Evolutionary conservation across 129 eudicot genomes (phyloP).

Genomic region (Flaveria bidentis): DNA sequence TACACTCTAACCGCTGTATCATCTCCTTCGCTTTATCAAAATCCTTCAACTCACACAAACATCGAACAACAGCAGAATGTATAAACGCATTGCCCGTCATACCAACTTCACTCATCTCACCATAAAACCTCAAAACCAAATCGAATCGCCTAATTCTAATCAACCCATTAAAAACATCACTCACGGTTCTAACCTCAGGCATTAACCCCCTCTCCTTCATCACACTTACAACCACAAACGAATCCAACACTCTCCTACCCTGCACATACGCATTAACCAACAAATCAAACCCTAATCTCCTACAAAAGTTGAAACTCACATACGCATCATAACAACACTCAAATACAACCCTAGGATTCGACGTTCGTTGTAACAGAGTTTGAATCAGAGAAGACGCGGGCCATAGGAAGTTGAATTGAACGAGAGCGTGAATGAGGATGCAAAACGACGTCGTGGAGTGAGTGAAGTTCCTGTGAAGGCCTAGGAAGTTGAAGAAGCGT

Average conservation of each 20-base stretch:
- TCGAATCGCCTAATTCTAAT: slow-evolving; percentile 48
- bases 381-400: slow-evolving; percentile 83
- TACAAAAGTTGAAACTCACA: slow-evolving; percentile 32
- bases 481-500: slow-evolving; percentile 88
- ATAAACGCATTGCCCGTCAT: slow-evolving; percentile 55
- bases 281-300: slow-evolving; percentile 68
- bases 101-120: slow-evolving; percentile 43
- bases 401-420: slow-evolving; percentile 57
- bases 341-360: slow-evolving; percentile 43
- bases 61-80: slow-evolving; percentile 51
- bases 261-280: slow-evolving; percentile 58
- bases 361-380: slow-evolving; percentile 47
- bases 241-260: slow-evolving; percentile 48
- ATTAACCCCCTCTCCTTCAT: slow-evolving; percentile 53
- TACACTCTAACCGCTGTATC: slow-evolving; percentile 42
- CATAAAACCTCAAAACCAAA: slow-evolving; percentile 55
- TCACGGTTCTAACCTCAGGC: slow-evolving; percentile 85
- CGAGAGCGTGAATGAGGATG: slow-evolving; percentile 69
- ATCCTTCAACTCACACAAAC: slow-evolving; percentile 74
- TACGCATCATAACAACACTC: slow-evolving; percentile 36
- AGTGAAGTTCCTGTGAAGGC: slow-evolving; percentile 65
- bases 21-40: slow-evolving; percentile 55
- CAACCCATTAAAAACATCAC: slow-evolving; percentile 74
- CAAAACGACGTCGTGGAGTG: slow-evolving; percentile 87
- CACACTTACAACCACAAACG: slow-evolving; percentile 46